Evolutionary conservation across 305 asterid genomes (phyloP).

Genomic region (Coffea humblotiana): DNA sequence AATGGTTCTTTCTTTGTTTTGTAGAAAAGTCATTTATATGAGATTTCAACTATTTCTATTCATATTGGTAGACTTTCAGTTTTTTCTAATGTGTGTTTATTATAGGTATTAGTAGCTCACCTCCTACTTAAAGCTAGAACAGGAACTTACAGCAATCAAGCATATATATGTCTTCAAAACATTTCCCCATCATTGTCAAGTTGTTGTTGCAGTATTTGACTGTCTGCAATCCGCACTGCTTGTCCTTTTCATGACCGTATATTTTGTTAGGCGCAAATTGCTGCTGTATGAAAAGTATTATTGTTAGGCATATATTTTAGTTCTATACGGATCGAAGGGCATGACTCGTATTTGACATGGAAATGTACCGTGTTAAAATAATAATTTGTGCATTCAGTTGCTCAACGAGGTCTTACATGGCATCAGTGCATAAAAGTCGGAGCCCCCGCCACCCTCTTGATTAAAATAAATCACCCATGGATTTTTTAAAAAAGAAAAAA

Average conservation of each 20-base stretch:
- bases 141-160: not conserved
- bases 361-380: too few relatives aligned
- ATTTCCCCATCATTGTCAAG: not conserved
- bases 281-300: not conserved
- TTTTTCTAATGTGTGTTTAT: not conserved
- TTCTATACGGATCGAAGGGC: not conserved
- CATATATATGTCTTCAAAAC: not conserved
- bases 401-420: not conserved
- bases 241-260: not conserved
- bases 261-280: not conserved
- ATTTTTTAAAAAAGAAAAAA: not conserved
- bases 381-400: not conserved
- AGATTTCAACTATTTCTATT: not conserved
- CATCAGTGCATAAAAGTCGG: slow-evolving; percentile 10
- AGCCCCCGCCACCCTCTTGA: not conserved
- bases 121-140: not conserved
- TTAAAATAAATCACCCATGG: not conserved
- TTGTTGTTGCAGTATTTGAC: not conserved
- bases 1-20: not conserved
- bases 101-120: not conserved
- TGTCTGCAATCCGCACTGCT: not conserved
- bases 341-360: not conserved
- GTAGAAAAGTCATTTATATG: not conserved
- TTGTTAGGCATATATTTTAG: slow-evolving; percentile 1
- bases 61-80: not conserved